Evolutionary conservation across 1,284 basidiomycete genomes (phyloP).

Genomic region (Boletus sp.): DNA sequence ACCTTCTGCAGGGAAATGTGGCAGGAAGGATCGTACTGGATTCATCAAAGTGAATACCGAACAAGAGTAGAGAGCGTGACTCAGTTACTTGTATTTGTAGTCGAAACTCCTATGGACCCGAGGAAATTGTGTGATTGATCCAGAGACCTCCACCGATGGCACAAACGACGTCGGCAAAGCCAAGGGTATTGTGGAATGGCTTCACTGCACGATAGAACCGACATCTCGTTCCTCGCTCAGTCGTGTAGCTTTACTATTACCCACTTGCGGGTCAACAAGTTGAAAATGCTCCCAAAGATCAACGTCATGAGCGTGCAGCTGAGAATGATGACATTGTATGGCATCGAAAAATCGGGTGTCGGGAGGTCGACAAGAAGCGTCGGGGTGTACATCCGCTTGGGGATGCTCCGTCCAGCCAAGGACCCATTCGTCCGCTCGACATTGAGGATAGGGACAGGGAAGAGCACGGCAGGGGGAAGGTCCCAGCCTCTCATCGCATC

Average conservation of each 20-base stretch:
- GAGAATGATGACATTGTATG: conserved; percentile 99
- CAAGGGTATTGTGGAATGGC: not conserved
- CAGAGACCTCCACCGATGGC: no score
- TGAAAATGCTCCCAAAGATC: conserved; percentile 93
- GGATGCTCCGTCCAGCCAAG: conserved; percentile 3
- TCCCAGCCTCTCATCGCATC: conserved; percentile 97
- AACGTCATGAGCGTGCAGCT: conserved; percentile 90
- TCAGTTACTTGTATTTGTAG: not conserved
- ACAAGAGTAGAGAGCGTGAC: not conserved
- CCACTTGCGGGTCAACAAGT: conserved; percentile 82
- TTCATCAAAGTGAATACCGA: conserved; percentile 39
- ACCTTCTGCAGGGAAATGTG: conserved; percentile 57
- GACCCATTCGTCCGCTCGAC: conserved; percentile 12
- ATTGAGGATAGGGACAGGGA: conserved; percentile 43
- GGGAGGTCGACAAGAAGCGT: conserved; percentile 88
- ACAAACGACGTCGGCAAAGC: not conserved
- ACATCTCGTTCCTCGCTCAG: not conserved
- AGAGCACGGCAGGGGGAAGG: conserved; percentile 80
- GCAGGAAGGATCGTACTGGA: conserved; percentile 70
- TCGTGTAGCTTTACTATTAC: conserved; percentile 52
- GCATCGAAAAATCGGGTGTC: conserved; percentile 99
- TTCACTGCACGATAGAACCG: no score
- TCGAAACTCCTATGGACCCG: not conserved
- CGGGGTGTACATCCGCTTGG: conserved; percentile 71
- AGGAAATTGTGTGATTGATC: not conserved